Evolutionary conservation across 2,329 filamentous ascomycete genomes (phyloP).

Genomic region (Hymenoscyphus repandus): DNA sequence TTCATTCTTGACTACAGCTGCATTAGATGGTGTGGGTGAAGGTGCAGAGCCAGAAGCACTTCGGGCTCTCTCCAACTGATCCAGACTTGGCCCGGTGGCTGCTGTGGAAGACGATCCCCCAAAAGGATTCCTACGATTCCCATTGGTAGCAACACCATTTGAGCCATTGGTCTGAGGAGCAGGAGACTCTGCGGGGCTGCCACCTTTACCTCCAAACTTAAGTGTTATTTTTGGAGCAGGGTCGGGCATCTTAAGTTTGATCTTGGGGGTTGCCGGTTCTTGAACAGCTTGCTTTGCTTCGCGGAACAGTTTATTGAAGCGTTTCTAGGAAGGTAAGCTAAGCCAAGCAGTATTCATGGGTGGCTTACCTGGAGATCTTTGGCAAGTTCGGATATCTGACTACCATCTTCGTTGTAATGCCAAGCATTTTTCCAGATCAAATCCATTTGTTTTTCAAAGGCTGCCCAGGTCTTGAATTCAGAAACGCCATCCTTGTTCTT

Average conservation of each 20-base stretch:
- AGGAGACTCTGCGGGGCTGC: constrained; percentile 48
- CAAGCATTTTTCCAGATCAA: constrained; percentile 84
- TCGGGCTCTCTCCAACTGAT: constrained; percentile 28
- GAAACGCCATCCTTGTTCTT: constrained; percentile 66
- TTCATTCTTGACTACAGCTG: constrained; percentile 35
- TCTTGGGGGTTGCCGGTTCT: constrained; percentile 69
- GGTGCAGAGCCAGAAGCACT: constrained; percentile 29
- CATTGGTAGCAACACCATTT: constrained; percentile 18
- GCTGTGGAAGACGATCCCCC: constrained; percentile 18
- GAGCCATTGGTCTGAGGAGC: constrained; percentile 43
- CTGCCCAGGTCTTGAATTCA: constrained; percentile 76
- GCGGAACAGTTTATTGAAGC: constrained; percentile 63
- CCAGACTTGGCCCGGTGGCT: constrained; percentile 24
- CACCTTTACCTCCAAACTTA: constrained; percentile 51
- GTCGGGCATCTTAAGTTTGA: constrained; percentile 68
- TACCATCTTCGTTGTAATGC: constrained; percentile 88
- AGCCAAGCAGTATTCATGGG: constrained; percentile 9
- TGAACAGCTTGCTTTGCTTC: constrained; percentile 67
- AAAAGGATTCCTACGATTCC: constrained; percentile 29
- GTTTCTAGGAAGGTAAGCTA: constrained; percentile 44
- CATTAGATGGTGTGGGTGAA: constrained; percentile 29
- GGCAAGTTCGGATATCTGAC: constrained; percentile 73
- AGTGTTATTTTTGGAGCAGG: constrained; percentile 63
- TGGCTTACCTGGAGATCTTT: constrained; percentile 67
- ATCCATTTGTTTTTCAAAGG: constrained; percentile 73